Evolutionary conservation across 768 basidiomycete genomes (phyloP).

Genomic region (Galerina marginata): DNA sequence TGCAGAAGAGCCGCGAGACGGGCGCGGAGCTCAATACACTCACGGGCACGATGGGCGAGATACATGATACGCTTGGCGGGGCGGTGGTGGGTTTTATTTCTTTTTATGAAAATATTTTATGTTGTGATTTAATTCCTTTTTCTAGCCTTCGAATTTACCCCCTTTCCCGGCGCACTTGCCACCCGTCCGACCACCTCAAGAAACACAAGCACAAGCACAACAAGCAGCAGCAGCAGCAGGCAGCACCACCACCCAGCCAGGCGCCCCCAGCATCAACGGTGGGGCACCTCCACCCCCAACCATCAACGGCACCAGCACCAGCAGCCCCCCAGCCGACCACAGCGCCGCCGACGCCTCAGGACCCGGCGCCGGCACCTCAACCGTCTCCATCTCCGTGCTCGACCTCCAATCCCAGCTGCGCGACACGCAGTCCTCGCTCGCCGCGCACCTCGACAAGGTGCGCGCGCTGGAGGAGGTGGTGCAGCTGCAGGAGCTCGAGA

Average conservation of each 20-base stretch:
- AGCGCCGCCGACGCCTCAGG: background rate
- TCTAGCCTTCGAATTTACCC: conserved; percentile 63
- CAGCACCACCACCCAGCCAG: background rate
- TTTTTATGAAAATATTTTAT: conserved; percentile 6
- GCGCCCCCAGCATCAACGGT: background rate
- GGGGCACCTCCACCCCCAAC: background rate
- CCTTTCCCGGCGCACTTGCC: conserved; percentile 71
- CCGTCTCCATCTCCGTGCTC: conserved; percentile 40
- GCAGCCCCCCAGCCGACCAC: background rate
- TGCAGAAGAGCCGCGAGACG: conserved; percentile 95
- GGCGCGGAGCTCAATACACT: conserved; percentile 83
- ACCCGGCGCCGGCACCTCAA: conserved; percentile 20
- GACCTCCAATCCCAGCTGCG: conserved; percentile 84
- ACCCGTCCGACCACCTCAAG: conserved; percentile 57
- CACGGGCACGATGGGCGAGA: conserved; percentile 83
- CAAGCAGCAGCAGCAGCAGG: conserved; percentile 23
- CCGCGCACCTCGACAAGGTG: conserved; percentile 81
- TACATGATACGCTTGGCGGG: conserved; percentile 90
- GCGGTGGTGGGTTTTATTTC: conserved; percentile 59
- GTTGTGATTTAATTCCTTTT: conserved; percentile 1
- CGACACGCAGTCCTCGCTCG: conserved; percentile 82
- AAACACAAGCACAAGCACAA: conserved; percentile 28
- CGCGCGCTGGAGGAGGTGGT: conserved; percentile 82
- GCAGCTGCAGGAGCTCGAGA: conserved; percentile 81
- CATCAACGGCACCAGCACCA: background rate